phyloP scores from a whole-genome alignment of 371 early-diverging fungal genomes.

The Conidiobolus incongruus region DNA sequence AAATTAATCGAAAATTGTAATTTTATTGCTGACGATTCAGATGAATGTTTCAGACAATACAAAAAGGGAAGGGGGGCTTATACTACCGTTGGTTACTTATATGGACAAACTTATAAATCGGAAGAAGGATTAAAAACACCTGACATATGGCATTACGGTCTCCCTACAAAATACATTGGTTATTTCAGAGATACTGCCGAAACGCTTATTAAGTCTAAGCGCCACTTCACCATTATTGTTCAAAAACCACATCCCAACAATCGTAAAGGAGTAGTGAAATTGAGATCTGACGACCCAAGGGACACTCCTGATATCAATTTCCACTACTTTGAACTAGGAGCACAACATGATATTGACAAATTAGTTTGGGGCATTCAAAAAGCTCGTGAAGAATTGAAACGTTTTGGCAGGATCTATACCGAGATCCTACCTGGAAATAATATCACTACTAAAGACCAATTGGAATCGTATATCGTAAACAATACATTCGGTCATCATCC shows the following conservation, averaged over 20 bases:
- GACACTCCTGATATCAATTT: conserved; percentile 4
- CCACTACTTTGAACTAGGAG: neutral
- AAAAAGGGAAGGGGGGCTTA: neutral
- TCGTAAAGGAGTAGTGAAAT: neutral
- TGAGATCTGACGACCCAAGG: neutral
- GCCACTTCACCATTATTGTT: neutral
- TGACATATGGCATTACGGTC: too few species aligned
- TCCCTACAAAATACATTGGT: too few species aligned
- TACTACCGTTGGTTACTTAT: neutral
- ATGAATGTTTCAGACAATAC: neutral
- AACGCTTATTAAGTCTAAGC: too few species aligned
- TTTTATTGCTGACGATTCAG: neutral
- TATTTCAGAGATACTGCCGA: too few species aligned
- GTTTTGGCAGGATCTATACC: too few species aligned
- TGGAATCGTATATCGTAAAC: neutral
- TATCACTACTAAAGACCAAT: too few species aligned
- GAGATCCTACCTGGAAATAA: too few species aligned
- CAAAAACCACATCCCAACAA: conserved; percentile 2
- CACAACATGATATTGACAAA: too few species aligned
- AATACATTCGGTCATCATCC: conserved; percentile 9
- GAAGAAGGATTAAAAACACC: too few species aligned
- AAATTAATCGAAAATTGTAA: neutral
- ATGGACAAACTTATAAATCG: neutral
- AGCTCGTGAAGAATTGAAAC: too few species aligned
- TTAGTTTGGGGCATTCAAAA: too few species aligned